These are phyloP conservation scores for Zostera marina DNA, from an alignment of 116 monocot genomes.

Conservation along the genomic window DNA sequence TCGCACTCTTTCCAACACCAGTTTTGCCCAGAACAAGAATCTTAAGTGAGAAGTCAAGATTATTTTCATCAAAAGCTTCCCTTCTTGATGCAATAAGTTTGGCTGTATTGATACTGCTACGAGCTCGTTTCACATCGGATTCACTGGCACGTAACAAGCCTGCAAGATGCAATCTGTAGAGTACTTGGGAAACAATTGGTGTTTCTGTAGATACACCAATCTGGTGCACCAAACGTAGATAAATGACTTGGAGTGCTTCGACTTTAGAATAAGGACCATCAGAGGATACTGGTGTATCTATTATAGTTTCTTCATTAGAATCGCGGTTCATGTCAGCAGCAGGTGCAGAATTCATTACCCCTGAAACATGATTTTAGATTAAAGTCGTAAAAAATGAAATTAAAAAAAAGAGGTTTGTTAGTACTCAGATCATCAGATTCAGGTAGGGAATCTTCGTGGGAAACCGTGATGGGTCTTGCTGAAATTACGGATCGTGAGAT, in stretches of 20 bases:
- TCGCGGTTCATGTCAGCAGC: conserved; percentile 16
- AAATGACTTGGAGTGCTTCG: conserved; percentile 58
- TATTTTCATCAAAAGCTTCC: conserved; percentile 27
- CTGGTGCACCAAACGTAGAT: conserved; percentile 55
- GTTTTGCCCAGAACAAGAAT: conserved; percentile 90
- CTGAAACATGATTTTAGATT: background rate
- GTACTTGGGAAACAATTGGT: conserved; percentile 44
- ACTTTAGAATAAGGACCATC: conserved; percentile 36
- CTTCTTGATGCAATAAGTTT: conserved; percentile 39
- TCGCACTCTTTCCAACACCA: conserved; percentile 92
- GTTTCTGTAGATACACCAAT: conserved; percentile 45
- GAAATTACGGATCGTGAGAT: conserved; percentile 50
- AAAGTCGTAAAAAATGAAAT: background rate
- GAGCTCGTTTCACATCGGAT: conserved; percentile 20
- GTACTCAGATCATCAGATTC: conserved; percentile 31
- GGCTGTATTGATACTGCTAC: conserved; percentile 35
- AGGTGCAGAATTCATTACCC: conserved; percentile 5
- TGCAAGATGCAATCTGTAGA: conserved; percentile 78
- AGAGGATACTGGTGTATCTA: background rate
- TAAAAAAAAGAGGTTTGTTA: background rate
- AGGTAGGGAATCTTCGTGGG: conserved; percentile 25
- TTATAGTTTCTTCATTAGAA: conserved; percentile 7
- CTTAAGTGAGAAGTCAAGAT: conserved; percentile 51
- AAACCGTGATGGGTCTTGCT: conserved; percentile 54
- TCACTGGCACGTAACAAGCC: conserved; percentile 59